phyloP scores from a whole-genome alignment of 306 rosid species.

The Rubus idaeus region DNA sequence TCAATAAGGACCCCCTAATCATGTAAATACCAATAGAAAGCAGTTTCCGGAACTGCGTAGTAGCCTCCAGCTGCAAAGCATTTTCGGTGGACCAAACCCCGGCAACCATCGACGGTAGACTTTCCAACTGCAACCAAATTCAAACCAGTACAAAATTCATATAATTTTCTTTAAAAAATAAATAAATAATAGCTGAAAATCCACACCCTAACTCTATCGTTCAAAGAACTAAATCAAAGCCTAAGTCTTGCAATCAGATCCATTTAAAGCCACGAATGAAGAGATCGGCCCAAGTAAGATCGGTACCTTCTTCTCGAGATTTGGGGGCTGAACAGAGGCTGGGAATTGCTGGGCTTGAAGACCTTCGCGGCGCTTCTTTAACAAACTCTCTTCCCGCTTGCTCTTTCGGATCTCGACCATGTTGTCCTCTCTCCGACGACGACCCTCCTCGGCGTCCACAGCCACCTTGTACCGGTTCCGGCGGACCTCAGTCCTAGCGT shows the following conservation, averaged over 20 bases:
- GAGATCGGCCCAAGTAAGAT: background rate
- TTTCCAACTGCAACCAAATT: conserved; percentile 65
- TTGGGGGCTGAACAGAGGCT: conserved; percentile 43
- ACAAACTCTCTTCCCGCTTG: conserved; percentile 86
- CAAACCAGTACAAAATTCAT: conserved; percentile 5
- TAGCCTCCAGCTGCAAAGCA: conserved; percentile 70
- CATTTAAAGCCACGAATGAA: background rate
- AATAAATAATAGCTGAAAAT: background rate
- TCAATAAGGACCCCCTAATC: background rate
- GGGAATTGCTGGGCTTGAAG: conserved; percentile 72
- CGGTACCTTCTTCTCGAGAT: conserved; percentile 69
- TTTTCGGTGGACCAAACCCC: conserved; percentile 73
- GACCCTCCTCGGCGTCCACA: conserved; percentile 91
- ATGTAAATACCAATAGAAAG: conserved; percentile 66
- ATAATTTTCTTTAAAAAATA: background rate
- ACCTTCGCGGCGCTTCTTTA: conserved; percentile 89
- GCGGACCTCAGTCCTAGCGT: conserved; percentile 82
- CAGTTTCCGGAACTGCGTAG: conserved; percentile 82
- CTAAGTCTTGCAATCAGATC: conserved; percentile 9
- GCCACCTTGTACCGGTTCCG: conserved; percentile 93
- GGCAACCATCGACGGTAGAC: conserved; percentile 82
- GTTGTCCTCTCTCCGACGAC: conserved; percentile 85
- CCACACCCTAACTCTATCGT: background rate
- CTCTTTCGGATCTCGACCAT: conserved; percentile 95
- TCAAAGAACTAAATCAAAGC: conserved; percentile 15